Base-by-base conservation (phyloP, 345 rosid species). In the Pugionium cornutum region DNA sequence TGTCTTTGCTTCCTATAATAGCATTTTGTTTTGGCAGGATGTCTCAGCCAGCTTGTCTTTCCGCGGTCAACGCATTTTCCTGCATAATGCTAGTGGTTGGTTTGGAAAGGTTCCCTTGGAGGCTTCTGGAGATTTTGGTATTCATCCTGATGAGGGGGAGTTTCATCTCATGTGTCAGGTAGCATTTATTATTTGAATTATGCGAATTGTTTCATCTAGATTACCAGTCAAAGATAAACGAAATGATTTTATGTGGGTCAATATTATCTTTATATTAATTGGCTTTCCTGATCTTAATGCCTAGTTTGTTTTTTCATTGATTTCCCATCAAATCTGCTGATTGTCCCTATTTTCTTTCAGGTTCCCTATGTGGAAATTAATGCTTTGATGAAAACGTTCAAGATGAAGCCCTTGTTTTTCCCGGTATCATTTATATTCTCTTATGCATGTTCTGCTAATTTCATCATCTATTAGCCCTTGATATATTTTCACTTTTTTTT, bases 101-200 rank as follows among this genome's bases (percentile, higher is more conserved):
- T 92, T 86, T 83, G 98, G 98, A 59, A 80, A 79, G 68, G 83
- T 85, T 83, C 98, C 98, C 37, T 79, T 92, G 65, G 98, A 92
- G 83, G 96, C 96, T 80, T 92, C 98, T 69, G 97, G 98, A 78
- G 94, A 89, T 82, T 86, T 89, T 70, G 98, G 98, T 53, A 89
- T 92, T 63, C 91, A 92, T 80, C 98, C 98, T 28, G 94, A 89
- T 81, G 98, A 92, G 46, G 98, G 98, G 65, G 96, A 92, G 83
- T 92, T 87, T 78, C 98, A 92, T 67, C 75, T 92, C 28, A 92
- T 92, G 98, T 92, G 98, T 74, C 98, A 92, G 91, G 98, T 86
- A 80, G 66, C 8, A 55, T 66, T 33, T 66, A 9, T 32, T 61
- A 47, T 67, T 48, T 28, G 50, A 47, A 31, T 18, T 37, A 49